Conservation (phyloP, 2,329 filamentous ascomycete species). For the Colletotrichum paranaense region DNA sequence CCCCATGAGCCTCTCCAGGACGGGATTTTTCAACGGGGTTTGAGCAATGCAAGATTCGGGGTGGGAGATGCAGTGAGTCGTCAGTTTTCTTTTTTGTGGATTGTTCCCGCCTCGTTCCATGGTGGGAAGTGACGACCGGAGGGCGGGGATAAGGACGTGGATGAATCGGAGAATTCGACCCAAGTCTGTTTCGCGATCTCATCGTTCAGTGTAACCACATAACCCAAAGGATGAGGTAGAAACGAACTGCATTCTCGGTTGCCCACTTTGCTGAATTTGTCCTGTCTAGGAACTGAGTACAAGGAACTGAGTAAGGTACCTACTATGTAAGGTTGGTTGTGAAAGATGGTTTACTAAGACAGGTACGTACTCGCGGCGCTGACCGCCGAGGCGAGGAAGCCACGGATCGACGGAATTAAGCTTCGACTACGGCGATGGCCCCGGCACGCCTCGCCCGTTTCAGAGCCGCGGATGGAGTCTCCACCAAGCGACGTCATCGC, state of each 20-base stretch:
- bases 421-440: constrained; percentile 21
- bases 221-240: neutral
- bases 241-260: neutral
- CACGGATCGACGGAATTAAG: constrained; percentile 13
- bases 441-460: constrained; percentile 20
- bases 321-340: too few relatives aligned
- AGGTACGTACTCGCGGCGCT: neutral
- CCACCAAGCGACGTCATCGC: constrained; percentile 20
- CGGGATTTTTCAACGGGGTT: neutral
- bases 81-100: neutral
- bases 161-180: neutral
- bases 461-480: constrained; percentile 24
- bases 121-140: neutral
- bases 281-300: neutral
- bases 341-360: too few relatives aligned
- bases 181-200: neutral
- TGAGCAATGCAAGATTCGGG: neutral
- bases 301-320: too few relatives aligned
- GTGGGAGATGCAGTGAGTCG: neutral
- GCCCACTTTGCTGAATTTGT: neutral
- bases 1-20: neutral
- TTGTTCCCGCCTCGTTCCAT: neutral
- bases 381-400: neutral
- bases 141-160: too few relatives aligned
- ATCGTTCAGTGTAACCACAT: neutral